Evolutionary conservation across 2,329 filamentous ascomycete species (phyloP).

Genomic region (Diaporthe longicolla): DNA sequence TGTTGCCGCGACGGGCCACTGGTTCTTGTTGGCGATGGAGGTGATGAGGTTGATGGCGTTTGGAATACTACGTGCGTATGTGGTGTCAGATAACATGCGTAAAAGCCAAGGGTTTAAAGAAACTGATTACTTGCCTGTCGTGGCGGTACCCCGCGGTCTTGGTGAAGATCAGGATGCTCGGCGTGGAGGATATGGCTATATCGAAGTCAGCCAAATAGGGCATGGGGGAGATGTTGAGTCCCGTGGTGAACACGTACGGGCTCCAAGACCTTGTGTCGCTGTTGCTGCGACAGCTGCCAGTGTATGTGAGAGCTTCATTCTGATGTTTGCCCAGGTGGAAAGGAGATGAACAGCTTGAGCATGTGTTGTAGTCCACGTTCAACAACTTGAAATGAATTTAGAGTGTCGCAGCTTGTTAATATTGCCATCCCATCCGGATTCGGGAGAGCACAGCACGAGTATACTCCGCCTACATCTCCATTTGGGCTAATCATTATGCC

Average conservation of each 20-base stretch:
- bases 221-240: background rate
- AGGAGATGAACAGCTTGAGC: too few relatives aligned
- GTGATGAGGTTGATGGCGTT: constrained; percentile 23
- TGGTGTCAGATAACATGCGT: too few relatives aligned
- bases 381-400: background rate
- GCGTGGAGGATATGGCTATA: background rate
- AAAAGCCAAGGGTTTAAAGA: accelerated
- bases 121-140: background rate
- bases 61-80: background rate
- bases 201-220: background rate
- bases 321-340: too few relatives aligned
- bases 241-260: background rate
- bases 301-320: background rate
- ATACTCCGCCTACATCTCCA: background rate
- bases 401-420: background rate
- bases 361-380: background rate
- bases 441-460: background rate
- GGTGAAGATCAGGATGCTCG: constrained; percentile 18
- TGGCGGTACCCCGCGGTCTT: constrained; percentile 10
- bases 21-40: constrained; percentile 7
- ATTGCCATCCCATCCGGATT: background rate
- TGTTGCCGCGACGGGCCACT: constrained; percentile 1
- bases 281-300: background rate
- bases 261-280: background rate
- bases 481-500: background rate